phyloP scores from a whole-genome alignment of 2,329 filamentous ascomycete species.

The Bretziella fagacearum region DNA sequence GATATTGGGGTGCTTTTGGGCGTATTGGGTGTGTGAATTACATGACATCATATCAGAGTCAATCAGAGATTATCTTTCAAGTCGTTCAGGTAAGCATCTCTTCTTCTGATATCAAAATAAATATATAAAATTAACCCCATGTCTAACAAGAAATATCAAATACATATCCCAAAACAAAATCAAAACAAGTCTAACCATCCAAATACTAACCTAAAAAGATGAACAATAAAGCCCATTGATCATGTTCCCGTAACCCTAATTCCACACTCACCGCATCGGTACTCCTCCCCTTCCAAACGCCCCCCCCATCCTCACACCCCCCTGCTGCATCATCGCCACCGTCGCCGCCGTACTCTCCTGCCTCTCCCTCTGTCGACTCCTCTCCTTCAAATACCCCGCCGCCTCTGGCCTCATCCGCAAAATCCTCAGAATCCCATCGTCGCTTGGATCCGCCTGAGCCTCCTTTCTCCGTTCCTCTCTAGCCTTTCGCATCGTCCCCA shows the following conservation, averaged over 20 bases:
- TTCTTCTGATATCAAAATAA: too few relatives aligned
- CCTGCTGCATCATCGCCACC: conserved; percentile 81
- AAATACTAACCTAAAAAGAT: not conserved
- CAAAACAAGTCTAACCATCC: not conserved
- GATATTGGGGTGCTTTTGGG: too few relatives aligned
- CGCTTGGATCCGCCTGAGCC: conserved; percentile 86
- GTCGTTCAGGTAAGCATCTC: too few relatives aligned
- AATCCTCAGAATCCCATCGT: conserved; percentile 95
- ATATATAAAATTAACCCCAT: too few relatives aligned
- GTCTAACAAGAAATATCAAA: too few relatives aligned
- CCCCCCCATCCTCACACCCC: conserved; percentile 32
- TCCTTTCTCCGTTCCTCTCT: conserved; percentile 95
- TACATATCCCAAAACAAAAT: not conserved
- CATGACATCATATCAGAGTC: too few relatives aligned
- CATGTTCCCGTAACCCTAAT: not conserved
- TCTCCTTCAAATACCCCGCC: conserved; percentile 67
- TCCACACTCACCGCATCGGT: conserved; percentile 18
- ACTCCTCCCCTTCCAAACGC: conserved; percentile 30
- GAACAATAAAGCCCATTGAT: not conserved
- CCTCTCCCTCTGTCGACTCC: conserved; percentile 84
- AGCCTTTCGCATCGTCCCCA: conserved; percentile 88
- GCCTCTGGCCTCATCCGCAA: conserved; percentile 90
- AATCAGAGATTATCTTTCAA: too few relatives aligned
- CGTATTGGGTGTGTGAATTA: too few relatives aligned
- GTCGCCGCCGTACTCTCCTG: conserved; percentile 80